A percentile compares a stretch with the other conserved stretches of the same genome.
Conservation (phyloP, 331 rosid genomes). For the Acacia concinna region DNA sequence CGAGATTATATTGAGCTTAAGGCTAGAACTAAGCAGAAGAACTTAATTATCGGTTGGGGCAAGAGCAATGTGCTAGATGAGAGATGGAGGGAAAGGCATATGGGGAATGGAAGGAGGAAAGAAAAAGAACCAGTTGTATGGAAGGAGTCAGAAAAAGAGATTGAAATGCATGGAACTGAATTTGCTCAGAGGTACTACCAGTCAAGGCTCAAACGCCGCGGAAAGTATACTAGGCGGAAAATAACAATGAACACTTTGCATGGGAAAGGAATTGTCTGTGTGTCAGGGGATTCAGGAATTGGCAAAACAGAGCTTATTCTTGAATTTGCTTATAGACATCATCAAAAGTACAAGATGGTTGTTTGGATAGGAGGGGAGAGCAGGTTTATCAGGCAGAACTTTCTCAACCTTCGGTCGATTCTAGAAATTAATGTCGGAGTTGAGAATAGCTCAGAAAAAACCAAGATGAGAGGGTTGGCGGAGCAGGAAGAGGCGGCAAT, state of each 20-base stretch:
- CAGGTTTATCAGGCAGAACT: conserved; percentile 79
- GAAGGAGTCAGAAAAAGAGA: conserved; percentile 88
- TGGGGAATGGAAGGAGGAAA: conserved; percentile 47
- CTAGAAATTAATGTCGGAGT: conserved; percentile 83
- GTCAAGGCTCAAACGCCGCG: conserved; percentile 51
- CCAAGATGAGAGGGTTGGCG: conserved; percentile 59
- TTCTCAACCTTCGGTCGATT: conserved; percentile 68
- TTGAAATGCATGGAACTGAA: conserved; percentile 73
- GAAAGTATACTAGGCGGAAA: conserved; percentile 57
- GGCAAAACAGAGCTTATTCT: conserved; percentile 92
- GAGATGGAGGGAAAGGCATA: conserved; percentile 49
- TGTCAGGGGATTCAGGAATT: conserved; percentile 88
- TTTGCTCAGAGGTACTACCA: conserved; percentile 57
- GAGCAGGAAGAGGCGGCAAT: conserved; percentile 83
- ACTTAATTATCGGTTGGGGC: conserved; percentile 62
- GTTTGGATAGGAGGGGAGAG: conserved; percentile 88
- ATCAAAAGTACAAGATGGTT: conserved; percentile 85
- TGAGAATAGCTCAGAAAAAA: conserved; percentile 60
- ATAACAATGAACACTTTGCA: conserved; percentile 57
- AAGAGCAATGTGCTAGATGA: conserved; percentile 58
- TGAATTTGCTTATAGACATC: conserved; percentile 87
- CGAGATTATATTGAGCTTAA: conserved; percentile 72
- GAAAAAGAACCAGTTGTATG: conserved; percentile 84
- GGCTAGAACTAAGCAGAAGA: conserved; percentile 69
- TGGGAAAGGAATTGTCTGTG: conserved; percentile 86